A percentile compares a stretch with the other conserved stretches of the same genome.
These are phyloP conservation scores for Salix viminalis DNA, from an alignment of 345 rosid species.

Conservation along the genomic window DNA sequence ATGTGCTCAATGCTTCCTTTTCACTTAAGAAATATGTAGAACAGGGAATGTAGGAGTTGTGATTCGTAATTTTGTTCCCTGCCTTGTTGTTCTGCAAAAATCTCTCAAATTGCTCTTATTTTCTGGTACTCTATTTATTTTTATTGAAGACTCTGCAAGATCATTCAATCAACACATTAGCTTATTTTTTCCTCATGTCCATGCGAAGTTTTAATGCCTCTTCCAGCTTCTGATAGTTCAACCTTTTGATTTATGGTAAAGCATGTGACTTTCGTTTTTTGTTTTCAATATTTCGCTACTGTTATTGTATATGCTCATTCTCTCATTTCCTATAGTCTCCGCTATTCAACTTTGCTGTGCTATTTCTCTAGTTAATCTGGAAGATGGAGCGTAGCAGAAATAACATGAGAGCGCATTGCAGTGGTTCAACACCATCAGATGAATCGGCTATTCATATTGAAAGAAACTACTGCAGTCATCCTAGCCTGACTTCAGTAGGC, in stretches of 20 bases:
- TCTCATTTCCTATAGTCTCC: neutral
- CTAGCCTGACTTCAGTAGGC: slow-evolving; percentile 42
- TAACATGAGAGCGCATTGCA: slow-evolving; percentile 41
- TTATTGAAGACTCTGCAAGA: neutral
- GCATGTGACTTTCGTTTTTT: neutral
- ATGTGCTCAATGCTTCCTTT: no score
- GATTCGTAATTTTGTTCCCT: no score
- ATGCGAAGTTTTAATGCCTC: no score
- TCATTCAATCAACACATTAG: neutral
- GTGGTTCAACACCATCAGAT: slow-evolving; percentile 57
- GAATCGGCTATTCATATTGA: slow-evolving; percentile 72
- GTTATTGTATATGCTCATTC: neutral
- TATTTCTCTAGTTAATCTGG: slow-evolving; percentile 1
- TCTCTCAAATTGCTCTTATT: neutral
- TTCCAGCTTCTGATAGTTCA: no score
- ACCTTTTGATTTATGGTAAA: neutral
- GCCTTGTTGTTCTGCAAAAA: neutral
- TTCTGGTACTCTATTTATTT: neutral
- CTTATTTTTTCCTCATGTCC: neutral
- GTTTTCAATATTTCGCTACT: neutral
- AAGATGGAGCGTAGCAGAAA: slow-evolving; percentile 47
- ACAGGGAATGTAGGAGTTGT: no score
- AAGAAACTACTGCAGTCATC: slow-evolving; percentile 49
- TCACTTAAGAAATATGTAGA: no score
- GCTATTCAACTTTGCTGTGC: neutral